phyloP scores from a whole-genome alignment of 2,329 filamentous ascomycete genomes.

The Epichloe scottii region DNA sequence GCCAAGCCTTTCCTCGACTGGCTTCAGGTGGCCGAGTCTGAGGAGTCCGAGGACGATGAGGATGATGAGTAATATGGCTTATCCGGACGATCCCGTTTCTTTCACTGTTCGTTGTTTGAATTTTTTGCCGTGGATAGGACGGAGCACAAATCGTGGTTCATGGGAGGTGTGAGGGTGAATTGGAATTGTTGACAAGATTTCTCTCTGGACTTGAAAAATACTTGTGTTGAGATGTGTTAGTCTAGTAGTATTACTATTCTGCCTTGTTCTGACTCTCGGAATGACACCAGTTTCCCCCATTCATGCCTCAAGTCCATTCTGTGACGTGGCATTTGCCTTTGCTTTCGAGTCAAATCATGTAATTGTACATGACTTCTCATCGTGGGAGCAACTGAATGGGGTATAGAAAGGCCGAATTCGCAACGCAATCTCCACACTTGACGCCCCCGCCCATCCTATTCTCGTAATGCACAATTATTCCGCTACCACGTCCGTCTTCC shows the following conservation, averaged over 20 bases:
- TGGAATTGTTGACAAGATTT: not conserved
- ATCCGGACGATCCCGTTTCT: too few relatives aligned
- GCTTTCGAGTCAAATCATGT: too few relatives aligned
- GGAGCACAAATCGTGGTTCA: not conserved
- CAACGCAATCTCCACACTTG: too few relatives aligned
- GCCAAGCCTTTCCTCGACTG: constrained; percentile 89
- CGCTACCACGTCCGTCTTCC: not conserved
- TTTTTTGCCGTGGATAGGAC: not conserved
- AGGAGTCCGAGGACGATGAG: constrained; percentile 49
- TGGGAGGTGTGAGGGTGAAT: not conserved
- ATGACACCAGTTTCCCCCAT: not conserved
- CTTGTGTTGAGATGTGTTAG: not conserved
- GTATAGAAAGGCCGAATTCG: too few relatives aligned
- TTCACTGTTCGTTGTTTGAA: not conserved
- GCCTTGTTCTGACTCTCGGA: not conserved
- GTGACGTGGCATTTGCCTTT: too few relatives aligned
- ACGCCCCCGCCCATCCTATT: not conserved
- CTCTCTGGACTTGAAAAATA: too few relatives aligned
- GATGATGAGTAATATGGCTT: constrained; percentile 19
- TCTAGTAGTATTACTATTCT: not conserved
- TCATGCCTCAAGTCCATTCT: not conserved
- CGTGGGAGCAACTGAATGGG: too few relatives aligned
- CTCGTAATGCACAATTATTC: not conserved
- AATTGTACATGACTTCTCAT: too few relatives aligned
- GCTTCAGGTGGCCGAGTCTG: constrained; percentile 77